Percentiles rank a stretch among this genome's conserved stretches.
These are phyloP conservation scores for Anethum foeniculum DNA, from an alignment of 140 eudicot species.

Conservation along the genomic window DNA sequence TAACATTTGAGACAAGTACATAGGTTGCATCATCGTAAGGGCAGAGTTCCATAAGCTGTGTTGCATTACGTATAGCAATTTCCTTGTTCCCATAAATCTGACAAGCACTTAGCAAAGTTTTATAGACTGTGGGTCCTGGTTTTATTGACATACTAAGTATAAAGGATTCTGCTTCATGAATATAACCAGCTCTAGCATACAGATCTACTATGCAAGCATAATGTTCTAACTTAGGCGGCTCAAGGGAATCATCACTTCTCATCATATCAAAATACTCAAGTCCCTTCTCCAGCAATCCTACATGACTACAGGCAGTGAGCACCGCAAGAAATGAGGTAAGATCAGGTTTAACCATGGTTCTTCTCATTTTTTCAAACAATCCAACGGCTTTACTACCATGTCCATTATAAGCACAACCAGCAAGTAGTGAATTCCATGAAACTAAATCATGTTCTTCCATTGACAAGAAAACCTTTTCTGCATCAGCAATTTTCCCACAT, in stretches of 20 bases:
- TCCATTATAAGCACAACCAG: slow-evolving; percentile 61
- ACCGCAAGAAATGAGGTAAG: slow-evolving; percentile 41
- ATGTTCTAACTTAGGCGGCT: slow-evolving; percentile 42
- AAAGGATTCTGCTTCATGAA: slow-evolving; percentile 52
- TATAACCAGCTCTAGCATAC: slow-evolving; percentile 53
- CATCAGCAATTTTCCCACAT: slow-evolving; percentile 45
- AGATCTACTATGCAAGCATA: slow-evolving; percentile 67
- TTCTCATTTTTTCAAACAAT: slow-evolving; percentile 51
- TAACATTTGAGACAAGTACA: slow-evolving; percentile 42
- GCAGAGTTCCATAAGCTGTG: slow-evolving; percentile 33
- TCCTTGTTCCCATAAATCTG: slow-evolving; percentile 42
- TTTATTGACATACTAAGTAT: slow-evolving; percentile 40
- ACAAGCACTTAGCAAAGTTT: slow-evolving; percentile 60
- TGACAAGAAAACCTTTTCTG: slow-evolving; percentile 34
- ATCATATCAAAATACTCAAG: slow-evolving; percentile 41
- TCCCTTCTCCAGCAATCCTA: slow-evolving; percentile 58
- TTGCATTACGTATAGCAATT: slow-evolving; percentile 40
- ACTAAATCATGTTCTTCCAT: slow-evolving; percentile 35
- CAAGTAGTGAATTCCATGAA: slow-evolving; percentile 65
- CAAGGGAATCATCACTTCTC: slow-evolving; percentile 30
- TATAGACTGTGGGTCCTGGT: slow-evolving; percentile 44
- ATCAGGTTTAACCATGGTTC: slow-evolving; percentile 36
- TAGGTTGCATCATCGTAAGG: slow-evolving; percentile 55
- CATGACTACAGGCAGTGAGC: slow-evolving; percentile 68
- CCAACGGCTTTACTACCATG: slow-evolving; percentile 36